Evolutionary conservation across 2,329 filamentous ascomycete species (phyloP).

Genomic region (Westerdykella sp.): DNA sequence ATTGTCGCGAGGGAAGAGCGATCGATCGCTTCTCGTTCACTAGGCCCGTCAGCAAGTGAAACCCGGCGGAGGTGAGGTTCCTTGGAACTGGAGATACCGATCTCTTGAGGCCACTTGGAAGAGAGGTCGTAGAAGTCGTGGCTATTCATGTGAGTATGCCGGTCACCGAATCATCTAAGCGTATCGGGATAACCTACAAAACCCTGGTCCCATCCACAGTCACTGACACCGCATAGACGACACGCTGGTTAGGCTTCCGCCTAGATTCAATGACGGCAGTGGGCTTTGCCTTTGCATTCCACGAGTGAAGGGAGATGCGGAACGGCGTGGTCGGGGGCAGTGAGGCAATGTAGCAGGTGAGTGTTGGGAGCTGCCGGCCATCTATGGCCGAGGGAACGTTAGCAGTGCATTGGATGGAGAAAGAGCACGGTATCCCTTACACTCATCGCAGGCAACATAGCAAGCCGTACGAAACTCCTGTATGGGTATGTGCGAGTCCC

Average conservation of each 20-base stretch:
- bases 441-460: constrained; percentile 53
- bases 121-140: constrained; percentile 22
- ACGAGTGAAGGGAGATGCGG: constrained; percentile 33
- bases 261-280: constrained; percentile 22
- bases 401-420: neutral
- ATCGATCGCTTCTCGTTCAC: constrained; percentile 22
- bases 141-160: constrained; percentile 8
- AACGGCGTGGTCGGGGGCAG: constrained; percentile 24
- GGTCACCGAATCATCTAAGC: neutral
- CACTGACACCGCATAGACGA: constrained; percentile 25
- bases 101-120: constrained; percentile 28
- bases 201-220: constrained; percentile 23
- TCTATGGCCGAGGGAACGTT: constrained; percentile 14
- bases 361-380: constrained; percentile 22
- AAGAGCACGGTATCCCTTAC: constrained; percentile 11
- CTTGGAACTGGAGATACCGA: constrained; percentile 12
- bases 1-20: constrained; percentile 39
- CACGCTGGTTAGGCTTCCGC: constrained; percentile 18
- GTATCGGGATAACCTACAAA: constrained; percentile 19
- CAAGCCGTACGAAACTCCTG: constrained; percentile 79
- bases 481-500: constrained; percentile 59
- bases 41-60: constrained; percentile 33
- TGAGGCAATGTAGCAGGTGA: constrained; percentile 28
- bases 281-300: constrained; percentile 20
- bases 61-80: neutral